phyloP scores from a whole-genome alignment of 768 basidiomycete species.

The Polyporus arcularius region DNA sequence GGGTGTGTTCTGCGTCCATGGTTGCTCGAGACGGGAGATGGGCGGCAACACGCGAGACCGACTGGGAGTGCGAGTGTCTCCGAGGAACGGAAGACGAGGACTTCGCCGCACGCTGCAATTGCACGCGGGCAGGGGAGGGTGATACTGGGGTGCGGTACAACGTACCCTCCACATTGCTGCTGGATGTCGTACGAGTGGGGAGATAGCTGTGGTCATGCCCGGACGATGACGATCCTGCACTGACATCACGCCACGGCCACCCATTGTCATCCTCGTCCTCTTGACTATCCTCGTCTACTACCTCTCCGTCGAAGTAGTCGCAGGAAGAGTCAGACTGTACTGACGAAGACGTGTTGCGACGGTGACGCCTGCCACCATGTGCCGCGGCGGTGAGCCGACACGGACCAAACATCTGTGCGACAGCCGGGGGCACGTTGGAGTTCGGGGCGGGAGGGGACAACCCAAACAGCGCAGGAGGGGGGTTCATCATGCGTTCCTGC shows the following conservation, averaged over 20 bases:
- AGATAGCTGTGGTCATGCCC: conserved; percentile 8
- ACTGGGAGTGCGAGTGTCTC: conserved; percentile 19
- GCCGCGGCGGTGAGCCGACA: conserved; percentile 13
- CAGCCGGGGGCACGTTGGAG: conserved; percentile 9
- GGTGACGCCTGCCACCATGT: conserved; percentile 30
- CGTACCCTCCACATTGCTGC: conserved; percentile 2
- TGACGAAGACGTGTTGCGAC: conserved; percentile 28
- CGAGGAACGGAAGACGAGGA: conserved; percentile 23
- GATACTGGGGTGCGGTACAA: conserved; percentile 24
- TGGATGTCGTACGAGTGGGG: background rate
- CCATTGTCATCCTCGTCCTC: conserved; percentile 22
- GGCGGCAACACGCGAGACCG: conserved; percentile 13
- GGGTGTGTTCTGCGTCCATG: conserved; percentile 17
- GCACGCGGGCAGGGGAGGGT: conserved; percentile 25
- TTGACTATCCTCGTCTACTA: conserved; percentile 19
- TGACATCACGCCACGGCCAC: conserved; percentile 21
- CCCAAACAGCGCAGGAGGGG: conserved; percentile 24
- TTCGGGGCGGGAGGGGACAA: conserved; percentile 5
- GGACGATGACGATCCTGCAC: conserved; percentile 18
- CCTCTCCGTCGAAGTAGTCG: conserved; percentile 23
- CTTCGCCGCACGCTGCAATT: conserved; percentile 26
- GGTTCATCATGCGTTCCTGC: conserved; percentile 35
- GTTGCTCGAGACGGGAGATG: conserved; percentile 13
- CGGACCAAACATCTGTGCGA: conserved; percentile 20
- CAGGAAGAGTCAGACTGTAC: conserved; percentile 24